Evolutionary conservation across 257 asterid genomes (phyloP), one percentile per base, ranked within the genome.

Genomic region (Solanum lycopersicoides): DNA sequence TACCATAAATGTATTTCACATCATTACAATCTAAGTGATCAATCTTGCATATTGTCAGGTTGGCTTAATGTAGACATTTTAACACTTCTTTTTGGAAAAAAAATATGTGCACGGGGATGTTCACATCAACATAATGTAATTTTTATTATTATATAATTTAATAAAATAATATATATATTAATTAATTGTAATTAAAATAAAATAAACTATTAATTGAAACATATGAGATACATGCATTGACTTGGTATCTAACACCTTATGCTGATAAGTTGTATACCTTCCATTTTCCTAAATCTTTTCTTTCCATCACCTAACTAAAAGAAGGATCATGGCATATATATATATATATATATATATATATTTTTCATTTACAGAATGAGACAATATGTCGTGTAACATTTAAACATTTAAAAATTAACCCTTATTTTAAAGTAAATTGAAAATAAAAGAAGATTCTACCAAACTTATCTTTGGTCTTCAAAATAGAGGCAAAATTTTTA

Each of bases 211-310:
- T 35, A 35, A 35, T 35, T 35, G 5, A 35, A 35, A 35, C 1
- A 35, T 0, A 35, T 35, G 7, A 35, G 1, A 35, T 35, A 1
- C 0, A 35, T 35, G 6, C 1, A 35, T 5, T 5, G 1, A 35
- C 6, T 35, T 35, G 1, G 1, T 35, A 0, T 35, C n/a, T 0
- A 35, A 35, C 0, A 35, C 1, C 6, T 0, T 35, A 35, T 35
- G 1, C 1, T 6, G 6, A 5, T 35, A 35, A 35, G 7, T 35
- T 35, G 5, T 35, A 35, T 35, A 1, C 6, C 1, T 68, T 39
- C 41, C 9, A 4, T 42, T 41, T 42, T 12, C 10, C 6, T 10
- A 66, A 4, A 25, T 66, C 4, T 12, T 2, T 28, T 66, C 18
- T 66, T 23, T 63, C 69, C 14, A 37, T 37, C 8, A 37, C 41